Conservation (phyloP, 225 moss, liverwort and hornwort genomes). For the Polytrichum formosum region DNA sequence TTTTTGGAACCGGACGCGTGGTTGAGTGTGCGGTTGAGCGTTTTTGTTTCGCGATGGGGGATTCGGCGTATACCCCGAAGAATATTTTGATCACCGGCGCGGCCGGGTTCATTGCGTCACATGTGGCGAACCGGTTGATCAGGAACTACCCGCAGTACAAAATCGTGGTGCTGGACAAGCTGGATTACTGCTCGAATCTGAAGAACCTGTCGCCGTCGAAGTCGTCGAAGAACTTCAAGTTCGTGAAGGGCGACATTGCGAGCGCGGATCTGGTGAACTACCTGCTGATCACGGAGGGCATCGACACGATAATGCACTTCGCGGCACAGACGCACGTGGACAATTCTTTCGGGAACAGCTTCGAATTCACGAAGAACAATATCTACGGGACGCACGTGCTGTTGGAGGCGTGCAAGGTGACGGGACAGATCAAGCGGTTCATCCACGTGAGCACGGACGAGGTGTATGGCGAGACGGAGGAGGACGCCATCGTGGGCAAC, state of each 20-base stretch:
- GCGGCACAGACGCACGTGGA: conserved; percentile 54
- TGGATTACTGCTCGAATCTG: conserved; percentile 50
- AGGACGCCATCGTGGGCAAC: conserved; percentile 43
- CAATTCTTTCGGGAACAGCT: conserved; percentile 50
- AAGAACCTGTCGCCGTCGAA: conserved; percentile 46
- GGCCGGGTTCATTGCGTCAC: conserved; percentile 48
- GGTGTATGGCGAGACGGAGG: conserved; percentile 48
- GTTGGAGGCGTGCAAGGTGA: conserved; percentile 45
- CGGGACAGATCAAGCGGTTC: conserved; percentile 45
- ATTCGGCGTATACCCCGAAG: conserved; percentile 31
- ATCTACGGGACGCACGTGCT: conserved; percentile 46
- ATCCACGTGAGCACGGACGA: conserved; percentile 52
- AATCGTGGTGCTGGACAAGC: conserved; percentile 52
- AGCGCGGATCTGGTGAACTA: conserved; percentile 56
- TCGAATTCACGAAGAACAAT: conserved; percentile 54
- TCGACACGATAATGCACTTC: conserved; percentile 53
- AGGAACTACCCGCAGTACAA: conserved; percentile 50
- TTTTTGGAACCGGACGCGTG: too few species aligned
- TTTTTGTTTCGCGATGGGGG: conserved; percentile 2
- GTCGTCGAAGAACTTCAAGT: conserved; percentile 45
- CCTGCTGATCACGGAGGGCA: conserved; percentile 41
- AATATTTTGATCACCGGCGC: conserved; percentile 51
- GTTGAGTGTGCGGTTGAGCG: too few species aligned
- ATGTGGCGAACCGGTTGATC: conserved; percentile 45
- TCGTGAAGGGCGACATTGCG: conserved; percentile 44